Percentiles rank a stretch among this genome's conserved stretches.
phyloP scores from a whole-genome alignment of 768 basidiomycete species.

The Lactarius evosmus region DNA sequence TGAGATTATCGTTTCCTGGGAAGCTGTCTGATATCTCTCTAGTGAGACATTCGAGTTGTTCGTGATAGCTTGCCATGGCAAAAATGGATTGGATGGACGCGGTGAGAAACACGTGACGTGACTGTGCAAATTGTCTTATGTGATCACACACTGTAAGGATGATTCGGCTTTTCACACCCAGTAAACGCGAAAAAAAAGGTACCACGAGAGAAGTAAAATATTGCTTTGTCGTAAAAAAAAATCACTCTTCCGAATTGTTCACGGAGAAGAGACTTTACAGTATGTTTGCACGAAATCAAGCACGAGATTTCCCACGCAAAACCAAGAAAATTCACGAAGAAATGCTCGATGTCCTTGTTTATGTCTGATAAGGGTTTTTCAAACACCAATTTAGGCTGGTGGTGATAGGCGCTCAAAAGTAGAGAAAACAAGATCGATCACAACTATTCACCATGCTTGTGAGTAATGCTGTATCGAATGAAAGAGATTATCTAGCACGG shows the following conservation, averaged over 20 bases:
- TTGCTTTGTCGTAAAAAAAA: neutral
- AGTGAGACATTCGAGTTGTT: conserved; percentile 24
- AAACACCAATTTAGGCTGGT: neutral
- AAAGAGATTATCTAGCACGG: neutral
- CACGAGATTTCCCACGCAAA: too few species aligned
- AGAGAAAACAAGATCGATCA: too few species aligned
- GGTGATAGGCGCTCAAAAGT: conserved; percentile 7
- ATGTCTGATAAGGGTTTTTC: neutral
- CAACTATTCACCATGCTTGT: neutral
- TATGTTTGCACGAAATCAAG: too few species aligned
- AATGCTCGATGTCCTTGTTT: neutral
- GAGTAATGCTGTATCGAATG: too few species aligned
- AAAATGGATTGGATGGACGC: neutral
- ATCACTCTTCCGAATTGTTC: too few species aligned
- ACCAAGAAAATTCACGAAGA: neutral
- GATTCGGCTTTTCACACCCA: too few species aligned
- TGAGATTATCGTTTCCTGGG: conserved; percentile 30
- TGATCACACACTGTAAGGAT: too few species aligned
- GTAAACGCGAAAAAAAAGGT: neutral
- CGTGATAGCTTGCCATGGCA: conserved; percentile 18
- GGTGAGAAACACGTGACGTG: conserved; percentile 12
- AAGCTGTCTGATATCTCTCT: conserved; percentile 23
- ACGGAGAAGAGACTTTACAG: too few species aligned
- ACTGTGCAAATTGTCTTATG: neutral
- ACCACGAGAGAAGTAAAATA: neutral